Evolutionary conservation across 2,329 filamentous ascomycete genomes (phyloP), one percentile per base, ranked within the genome.

Genomic region (Cercospora beticola): DNA sequence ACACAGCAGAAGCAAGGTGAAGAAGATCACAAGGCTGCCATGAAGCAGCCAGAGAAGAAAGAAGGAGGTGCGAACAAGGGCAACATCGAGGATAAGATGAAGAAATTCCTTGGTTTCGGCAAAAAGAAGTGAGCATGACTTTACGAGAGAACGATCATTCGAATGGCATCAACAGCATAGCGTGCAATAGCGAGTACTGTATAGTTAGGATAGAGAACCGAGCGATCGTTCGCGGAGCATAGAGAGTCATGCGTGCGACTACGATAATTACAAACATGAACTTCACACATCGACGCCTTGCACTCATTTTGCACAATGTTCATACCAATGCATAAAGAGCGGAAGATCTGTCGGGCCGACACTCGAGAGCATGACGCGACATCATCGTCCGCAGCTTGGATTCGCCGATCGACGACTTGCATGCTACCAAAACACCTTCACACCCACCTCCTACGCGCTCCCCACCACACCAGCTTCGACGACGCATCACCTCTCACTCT

Each of bases 91-190:
- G 77, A 76, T 10, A 86, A 84, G 79, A 80, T 89, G 73, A 90
- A 90, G 21, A 93, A 92, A 78, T 92, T 91, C 87, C 80, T 94
- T 79, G 80, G 90, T 65, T 84, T 88, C 31, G 88, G 87, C 7
- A 93, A 92, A 85, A 93, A 92, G 82, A 66, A 69, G 64, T 69
- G 62, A 65, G 43, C 43, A 30, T 21, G 23, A 28, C 26, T 56
- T 52, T 14, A 31, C 36, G 36, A 46, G 23, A n/a, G 10, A 46
- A 62, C 36, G 59, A 46, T 62, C 36, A 28, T 46, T 62, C 3
- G 36, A 43, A 16, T 14, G 23, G 61, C 26, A 30, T 58, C 30
- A 16, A 54, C 23, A 33, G 61, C 61, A 63, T 54, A 63, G 61
- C 43, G 23, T 30, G 26, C 54, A 31, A 58, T 58, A 5, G 46